phyloP scores from a whole-genome alignment of 306 rosid species.

The Gynostemma pentaphyllum region DNA sequence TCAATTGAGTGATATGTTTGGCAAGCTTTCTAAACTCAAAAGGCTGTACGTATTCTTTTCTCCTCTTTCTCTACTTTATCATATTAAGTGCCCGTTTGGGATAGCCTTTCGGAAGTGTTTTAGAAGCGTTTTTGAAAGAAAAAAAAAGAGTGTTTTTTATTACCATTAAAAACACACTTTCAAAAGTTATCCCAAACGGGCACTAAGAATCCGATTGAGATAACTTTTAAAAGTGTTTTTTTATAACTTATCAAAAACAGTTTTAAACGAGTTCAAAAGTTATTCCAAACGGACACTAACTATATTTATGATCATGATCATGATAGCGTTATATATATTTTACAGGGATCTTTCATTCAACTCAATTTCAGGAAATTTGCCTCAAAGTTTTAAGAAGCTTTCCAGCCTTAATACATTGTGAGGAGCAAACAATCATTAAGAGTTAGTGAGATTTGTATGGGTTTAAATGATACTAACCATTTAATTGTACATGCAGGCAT shows the following conservation, averaged over 20 bases:
- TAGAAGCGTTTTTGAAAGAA: too few species aligned
- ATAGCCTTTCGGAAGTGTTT: too few species aligned
- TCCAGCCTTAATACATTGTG: conserved; percentile 59
- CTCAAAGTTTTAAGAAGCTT: conserved; percentile 64
- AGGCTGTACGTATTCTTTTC: conserved; percentile 42
- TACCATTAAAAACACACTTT: too few species aligned
- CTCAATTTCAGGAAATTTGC: conserved; percentile 65
- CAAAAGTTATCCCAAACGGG: too few species aligned
- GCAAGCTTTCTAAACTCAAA: conserved; percentile 53
- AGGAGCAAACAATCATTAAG: conserved; percentile 14
- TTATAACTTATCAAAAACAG: too few species aligned
- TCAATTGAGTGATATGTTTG: conserved; percentile 64
- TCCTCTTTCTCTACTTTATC: background rate
- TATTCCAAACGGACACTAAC: too few species aligned
- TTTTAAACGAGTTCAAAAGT: too few species aligned
- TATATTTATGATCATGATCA: too few species aligned
- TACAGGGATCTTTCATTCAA: conserved; percentile 77
- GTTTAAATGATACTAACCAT: conserved; percentile 11
- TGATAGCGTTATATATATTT: background rate
- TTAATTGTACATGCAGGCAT: conserved; percentile 36
- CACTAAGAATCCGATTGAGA: too few species aligned
- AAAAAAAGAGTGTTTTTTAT: too few species aligned
- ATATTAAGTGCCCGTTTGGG: too few species aligned
- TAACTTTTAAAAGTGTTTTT: too few species aligned
- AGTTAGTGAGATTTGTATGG: background rate